Percentiles rank a stretch among this genome's conserved stretches.
These are phyloP conservation scores for Solanum lycopersicoides DNA, from an alignment of 257 asterid species.

Conservation along the genomic window DNA sequence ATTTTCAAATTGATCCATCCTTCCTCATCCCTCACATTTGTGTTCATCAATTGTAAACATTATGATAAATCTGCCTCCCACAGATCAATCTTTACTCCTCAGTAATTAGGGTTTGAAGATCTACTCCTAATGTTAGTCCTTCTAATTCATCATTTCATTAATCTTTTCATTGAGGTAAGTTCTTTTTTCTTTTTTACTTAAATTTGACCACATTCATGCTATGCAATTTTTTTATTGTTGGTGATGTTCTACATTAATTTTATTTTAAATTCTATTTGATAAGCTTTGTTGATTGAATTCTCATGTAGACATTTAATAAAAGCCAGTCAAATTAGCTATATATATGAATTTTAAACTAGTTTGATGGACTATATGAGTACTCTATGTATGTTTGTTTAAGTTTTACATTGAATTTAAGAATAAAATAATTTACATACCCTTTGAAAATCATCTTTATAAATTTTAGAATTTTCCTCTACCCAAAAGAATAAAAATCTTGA, in stretches of 20 bases:
- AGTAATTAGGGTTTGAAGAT: neutral
- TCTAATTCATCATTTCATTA: neutral
- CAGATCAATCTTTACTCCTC: neutral
- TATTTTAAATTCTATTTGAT: neutral
- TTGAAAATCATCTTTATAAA: neutral
- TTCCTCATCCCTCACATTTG: neutral
- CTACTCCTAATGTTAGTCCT: neutral
- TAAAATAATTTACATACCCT: neutral
- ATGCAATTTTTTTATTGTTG: neutral
- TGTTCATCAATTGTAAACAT: neutral
- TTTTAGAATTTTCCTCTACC: neutral
- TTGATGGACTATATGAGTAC: neutral
- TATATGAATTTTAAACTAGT: neutral
- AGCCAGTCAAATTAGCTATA: neutral
- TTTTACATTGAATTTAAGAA: neutral
- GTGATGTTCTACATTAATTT: neutral
- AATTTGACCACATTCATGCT: neutral
- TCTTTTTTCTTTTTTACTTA: too few relatives aligned
- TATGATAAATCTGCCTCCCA: neutral
- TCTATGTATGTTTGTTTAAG: neutral
- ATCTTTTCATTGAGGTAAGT: neutral
- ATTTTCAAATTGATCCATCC: neutral
- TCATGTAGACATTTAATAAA: neutral
- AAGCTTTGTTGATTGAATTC: neutral
- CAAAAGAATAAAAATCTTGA: neutral